A percentile compares a stretch with the other conserved stretches of the same genome.
Conservation (phyloP, 257 asterid species). For the Jacaranda copaia region DNA sequence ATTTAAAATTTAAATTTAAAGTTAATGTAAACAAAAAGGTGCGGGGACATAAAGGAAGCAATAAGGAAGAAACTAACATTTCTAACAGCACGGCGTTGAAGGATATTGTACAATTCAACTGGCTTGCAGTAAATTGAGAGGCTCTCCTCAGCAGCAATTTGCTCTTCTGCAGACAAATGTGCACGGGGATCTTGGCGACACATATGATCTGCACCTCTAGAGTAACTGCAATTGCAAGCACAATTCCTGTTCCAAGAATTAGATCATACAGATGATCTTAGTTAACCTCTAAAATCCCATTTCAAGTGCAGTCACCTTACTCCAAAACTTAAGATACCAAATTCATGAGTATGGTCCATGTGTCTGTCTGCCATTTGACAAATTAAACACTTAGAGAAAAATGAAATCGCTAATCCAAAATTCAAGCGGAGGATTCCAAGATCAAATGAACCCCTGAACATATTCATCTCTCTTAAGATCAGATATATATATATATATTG, state of each 20-base stretch:
- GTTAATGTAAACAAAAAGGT: background rate
- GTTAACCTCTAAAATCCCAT: slow-evolving; percentile 35
- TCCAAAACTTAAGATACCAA: slow-evolving; percentile 32
- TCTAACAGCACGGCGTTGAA: slow-evolving; percentile 86
- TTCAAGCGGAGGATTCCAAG: slow-evolving; percentile 20
- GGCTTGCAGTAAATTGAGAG: slow-evolving; percentile 95
- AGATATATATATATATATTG: background rate
- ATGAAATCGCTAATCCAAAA: slow-evolving; percentile 8
- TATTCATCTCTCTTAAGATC: background rate
- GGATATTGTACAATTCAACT: slow-evolving; percentile 90
- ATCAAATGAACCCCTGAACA: slow-evolving; percentile 17
- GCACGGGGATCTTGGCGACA: slow-evolving; percentile 91
- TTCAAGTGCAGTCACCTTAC: slow-evolving; percentile 35
- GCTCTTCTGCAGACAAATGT: slow-evolving; percentile 90
- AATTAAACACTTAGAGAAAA: slow-evolving; percentile 23
- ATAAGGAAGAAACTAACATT: slow-evolving; percentile 56
- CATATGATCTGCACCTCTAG: slow-evolving; percentile 85
- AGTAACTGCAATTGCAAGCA: slow-evolving; percentile 85
- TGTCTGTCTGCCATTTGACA: slow-evolving; percentile 34
- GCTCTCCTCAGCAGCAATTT: slow-evolving; percentile 94
- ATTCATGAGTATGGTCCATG: slow-evolving; percentile 36
- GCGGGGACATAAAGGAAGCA: slow-evolving; percentile 9
- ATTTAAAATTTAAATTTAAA: background rate
- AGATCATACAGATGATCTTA: slow-evolving; percentile 46
- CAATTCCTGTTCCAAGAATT: slow-evolving; percentile 65